Base-by-base conservation (phyloP, 2,329 filamentous ascomycete species). In the Elsinoe batatas region DNA sequence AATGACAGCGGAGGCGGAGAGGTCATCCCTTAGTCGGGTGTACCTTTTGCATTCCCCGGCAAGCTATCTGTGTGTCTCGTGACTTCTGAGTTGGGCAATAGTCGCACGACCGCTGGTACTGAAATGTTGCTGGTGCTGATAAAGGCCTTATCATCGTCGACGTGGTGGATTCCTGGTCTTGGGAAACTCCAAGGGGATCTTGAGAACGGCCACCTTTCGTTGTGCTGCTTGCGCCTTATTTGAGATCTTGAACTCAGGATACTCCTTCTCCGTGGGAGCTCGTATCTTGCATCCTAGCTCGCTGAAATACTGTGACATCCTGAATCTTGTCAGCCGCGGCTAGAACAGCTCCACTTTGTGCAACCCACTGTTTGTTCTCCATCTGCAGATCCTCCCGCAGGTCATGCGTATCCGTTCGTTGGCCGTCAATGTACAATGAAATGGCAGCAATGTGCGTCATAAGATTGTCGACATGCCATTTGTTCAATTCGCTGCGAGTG, bases 111-210 rank as follows among this genome's bases (percentile, higher is more conserved):
- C 36, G 36, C 3, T 10, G 6, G 36, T 8, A 38, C 10, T 8
- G 36, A 38, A 8, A 30, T 30, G 26, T 30, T 8, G 26, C 4
- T 30, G 26, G 26, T 8, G 26, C 26, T 30, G 26, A 30, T 8
- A 30, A 30, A 30, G 26, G 26, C 26, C 26, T 30, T 8, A 10
- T 53, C 42, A 59, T 51, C 64, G 64, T 46, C 65, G 65, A 57
- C 62, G 59, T 20, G 64, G 58, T 66, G 71, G 59, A 66, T 69
- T 61, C 66, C 71, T 65, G 64, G 73, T 67, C 73, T 85, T 90
- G 1, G 91, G 93, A 68, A 96, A 96, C 58, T 84, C 79, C 46
- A 96, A 73, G 2, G 93, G 93, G 59, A 96, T 69, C 63, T 79
- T 81, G 64, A 97, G 73, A 62, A 82, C 82, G 11, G 87, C 90